Conservation (phyloP, 2,329 filamentous ascomycete genomes). For the Microcyclosporella mali region DNA sequence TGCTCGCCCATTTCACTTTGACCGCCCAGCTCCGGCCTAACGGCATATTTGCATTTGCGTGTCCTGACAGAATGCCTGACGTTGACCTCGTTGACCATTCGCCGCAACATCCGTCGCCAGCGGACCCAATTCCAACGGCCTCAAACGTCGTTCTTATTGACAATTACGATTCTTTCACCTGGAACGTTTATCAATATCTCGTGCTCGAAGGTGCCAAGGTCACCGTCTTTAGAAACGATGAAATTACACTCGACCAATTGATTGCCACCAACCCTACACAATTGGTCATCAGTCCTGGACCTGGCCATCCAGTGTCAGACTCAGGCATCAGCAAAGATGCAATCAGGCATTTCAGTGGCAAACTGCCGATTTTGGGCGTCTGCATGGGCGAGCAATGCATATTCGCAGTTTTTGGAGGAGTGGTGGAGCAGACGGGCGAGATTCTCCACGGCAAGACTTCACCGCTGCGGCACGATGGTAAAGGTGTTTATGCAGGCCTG, state of each 20-base stretch:
- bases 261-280: slow-evolving; percentile 82
- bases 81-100: slow-evolving; percentile 67
- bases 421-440: slow-evolving; percentile 87
- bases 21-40: too few species aligned
- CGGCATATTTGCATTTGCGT: too few species aligned
- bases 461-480: slow-evolving; percentile 76
- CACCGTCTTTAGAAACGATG: slow-evolving; percentile 85
- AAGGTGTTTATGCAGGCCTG: slow-evolving; percentile 84
- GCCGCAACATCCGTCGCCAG: slow-evolving; percentile 72
- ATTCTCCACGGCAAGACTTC: slow-evolving; percentile 98
- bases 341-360: slow-evolving; percentile 85
- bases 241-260: slow-evolving; percentile 78
- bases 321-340: slow-evolving; percentile 90
- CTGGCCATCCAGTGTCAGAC: slow-evolving; percentile 85
- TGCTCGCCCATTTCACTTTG: too few species aligned
- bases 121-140: slow-evolving; percentile 66
- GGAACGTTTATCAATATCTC: slow-evolving; percentile 98
- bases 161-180: slow-evolving; percentile 99
- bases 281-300: slow-evolving; percentile 88
- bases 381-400: slow-evolving; percentile 99
- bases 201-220: slow-evolving; percentile 91
- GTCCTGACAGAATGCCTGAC: slow-evolving; percentile 24
- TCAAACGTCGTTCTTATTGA: slow-evolving; percentile 93
- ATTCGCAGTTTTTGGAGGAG: slow-evolving; percentile 84
- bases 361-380: slow-evolving; percentile 92